Conservation (phyloP, 2,329 filamentous ascomycete species). For the Beauveria caledonica region DNA sequence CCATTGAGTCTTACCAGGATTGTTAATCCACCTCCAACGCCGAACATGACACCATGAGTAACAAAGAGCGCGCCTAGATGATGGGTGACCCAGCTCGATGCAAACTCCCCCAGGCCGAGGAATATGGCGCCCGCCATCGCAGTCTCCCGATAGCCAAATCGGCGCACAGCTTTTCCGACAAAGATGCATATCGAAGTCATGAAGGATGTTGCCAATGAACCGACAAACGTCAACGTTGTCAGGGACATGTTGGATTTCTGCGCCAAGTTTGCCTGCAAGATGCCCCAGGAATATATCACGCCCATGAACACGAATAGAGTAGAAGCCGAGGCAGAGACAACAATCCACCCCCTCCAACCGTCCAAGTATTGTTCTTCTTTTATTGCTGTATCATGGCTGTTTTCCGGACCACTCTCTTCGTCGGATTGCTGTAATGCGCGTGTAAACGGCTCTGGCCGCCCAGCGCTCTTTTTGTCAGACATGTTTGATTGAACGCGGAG, state of each 20-base stretch:
- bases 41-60: conserved; percentile 21
- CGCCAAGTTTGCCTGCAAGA: conserved; percentile 19
- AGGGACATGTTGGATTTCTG: conserved; percentile 16
- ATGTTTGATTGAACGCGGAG: background rate
- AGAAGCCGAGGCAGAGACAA: conserved; percentile 18
- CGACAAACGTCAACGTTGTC: conserved; percentile 21
- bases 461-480: background rate
- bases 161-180: conserved; percentile 17
- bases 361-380: conserved; percentile 10
- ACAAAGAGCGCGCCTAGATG: conserved; percentile 19
- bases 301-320: conserved; percentile 22
- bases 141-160: conserved; percentile 17
- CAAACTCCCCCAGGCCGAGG: conserved; percentile 20
- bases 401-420: conserved; percentile 6
- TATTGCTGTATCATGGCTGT: background rate
- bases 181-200: conserved; percentile 21
- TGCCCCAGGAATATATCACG: conserved; percentile 22
- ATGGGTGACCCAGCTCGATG: conserved; percentile 19
- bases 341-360: conserved; percentile 18
- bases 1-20: conserved; percentile 16
- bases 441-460: background rate
- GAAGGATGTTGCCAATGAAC: conserved; percentile 21
- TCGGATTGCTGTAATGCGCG: background rate
- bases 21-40: conserved; percentile 20
- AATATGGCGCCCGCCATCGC: conserved; percentile 18